Base-by-base conservation (phyloP, 495 filamentous ascomycete species). In the Aspergillus ostianus region DNA sequence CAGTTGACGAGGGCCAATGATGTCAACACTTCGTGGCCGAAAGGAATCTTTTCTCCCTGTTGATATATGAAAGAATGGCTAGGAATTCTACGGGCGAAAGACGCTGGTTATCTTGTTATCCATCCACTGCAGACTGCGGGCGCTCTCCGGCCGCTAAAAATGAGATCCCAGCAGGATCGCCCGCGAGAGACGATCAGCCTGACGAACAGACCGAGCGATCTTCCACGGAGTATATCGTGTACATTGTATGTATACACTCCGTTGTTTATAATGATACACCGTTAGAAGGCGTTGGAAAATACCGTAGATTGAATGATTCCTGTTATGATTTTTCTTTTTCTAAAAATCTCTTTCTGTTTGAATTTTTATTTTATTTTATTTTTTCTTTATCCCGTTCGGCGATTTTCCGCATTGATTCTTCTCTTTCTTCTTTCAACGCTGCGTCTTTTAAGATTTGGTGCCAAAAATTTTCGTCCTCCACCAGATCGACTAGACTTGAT, bases 141-240 rank as follows among this genome's bases (percentile, higher is more conserved):
- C 46, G 52, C 12, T 23, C 10, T 45, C 19, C 32, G 32, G 52
- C 52, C 32, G 52, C 52, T 54, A 54, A 45, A 15, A 26, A 27
- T 4, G 13, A 26, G 27, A 51, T 41, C 36, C 13, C 36, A 51
- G 49, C 15, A 54, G 23, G 27, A 44, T 36, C 36, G 3, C 30
- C 52, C 15, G 21, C 32, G 30, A 36, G 32, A 41, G 36, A 15
- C 36, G 36, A 41, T 41, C 36, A 4, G 36, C 29, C 29, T 41
- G 36, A 41, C 36, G 10, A 17, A 41, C 36, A 41, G 29, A 32
- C 13, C 13, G 30, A 32, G 30, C 30, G 23, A 26, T 26, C 23
- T 26, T 26, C 23, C 2, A 26, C 23, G 23, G 23, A 26, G 23
- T 26, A 26, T 32, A n/a, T n/a, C n/a, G n/a, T n/a, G n/a, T n/a